phyloP scores from a whole-genome alignment of 371 early-diverging fungal genomes.

The Nematocida sp. region DNA sequence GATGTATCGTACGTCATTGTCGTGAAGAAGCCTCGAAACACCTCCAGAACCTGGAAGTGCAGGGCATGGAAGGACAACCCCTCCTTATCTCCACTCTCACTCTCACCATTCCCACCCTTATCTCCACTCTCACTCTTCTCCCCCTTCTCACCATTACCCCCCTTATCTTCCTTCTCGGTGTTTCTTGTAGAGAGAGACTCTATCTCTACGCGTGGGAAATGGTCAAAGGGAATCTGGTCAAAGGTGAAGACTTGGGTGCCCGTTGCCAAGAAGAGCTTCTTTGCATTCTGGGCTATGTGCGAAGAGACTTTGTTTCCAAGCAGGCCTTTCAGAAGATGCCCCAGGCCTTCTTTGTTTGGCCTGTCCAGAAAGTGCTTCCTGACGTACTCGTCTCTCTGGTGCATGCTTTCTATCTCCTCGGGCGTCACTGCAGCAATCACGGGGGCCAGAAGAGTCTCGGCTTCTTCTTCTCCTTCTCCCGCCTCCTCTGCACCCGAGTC shows the following conservation, averaged over 20 bases:
- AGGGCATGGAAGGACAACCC: conserved; percentile 1
- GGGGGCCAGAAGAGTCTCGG: too few relatives aligned
- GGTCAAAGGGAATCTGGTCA: conserved; percentile 2
- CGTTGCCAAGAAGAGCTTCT: neutral
- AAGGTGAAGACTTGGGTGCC: neutral
- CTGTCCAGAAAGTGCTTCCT: conserved; percentile 16
- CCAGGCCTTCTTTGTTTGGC: neutral
- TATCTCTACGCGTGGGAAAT: neutral
- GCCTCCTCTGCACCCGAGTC: too few relatives aligned
- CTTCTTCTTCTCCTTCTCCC: too few relatives aligned
- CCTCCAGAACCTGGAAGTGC: neutral
- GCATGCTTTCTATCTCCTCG: conserved; percentile 16
- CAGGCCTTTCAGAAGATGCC: neutral
- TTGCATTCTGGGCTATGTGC: conserved; percentile 20
- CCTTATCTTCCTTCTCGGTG: neutral
- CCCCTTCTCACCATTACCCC: too few relatives aligned
- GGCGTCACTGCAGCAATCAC: neutral
- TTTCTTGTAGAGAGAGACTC: neutral
- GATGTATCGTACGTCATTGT: conserved; percentile 36
- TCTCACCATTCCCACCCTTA: too few relatives aligned
- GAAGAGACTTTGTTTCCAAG: conserved; percentile 3
- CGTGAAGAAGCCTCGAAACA: conserved; percentile 23
- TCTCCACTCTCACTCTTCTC: too few relatives aligned
- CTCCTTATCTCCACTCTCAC: too few relatives aligned
- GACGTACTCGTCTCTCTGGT: conserved; percentile 1